Evolutionary conservation across 345 rosid genomes (phyloP).

Genomic region (Excoecaria cochinchinensis): DNA sequence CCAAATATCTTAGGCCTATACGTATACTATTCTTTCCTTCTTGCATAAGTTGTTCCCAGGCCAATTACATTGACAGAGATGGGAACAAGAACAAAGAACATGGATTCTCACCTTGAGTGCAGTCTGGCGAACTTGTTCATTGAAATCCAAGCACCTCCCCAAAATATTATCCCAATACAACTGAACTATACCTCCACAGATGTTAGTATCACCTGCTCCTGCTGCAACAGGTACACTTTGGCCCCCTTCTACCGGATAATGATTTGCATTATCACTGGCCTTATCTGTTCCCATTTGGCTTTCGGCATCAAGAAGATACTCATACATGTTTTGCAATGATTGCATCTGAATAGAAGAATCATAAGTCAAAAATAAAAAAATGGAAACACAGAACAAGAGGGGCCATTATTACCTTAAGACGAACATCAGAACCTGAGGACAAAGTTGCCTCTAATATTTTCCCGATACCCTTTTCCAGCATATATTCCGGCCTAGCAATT

Average conservation of each 20-base stretch:
- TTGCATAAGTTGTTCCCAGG: not conserved
- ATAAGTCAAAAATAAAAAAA: conserved; percentile 25
- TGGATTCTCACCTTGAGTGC: conserved; percentile 72
- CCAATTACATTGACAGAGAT: not conserved
- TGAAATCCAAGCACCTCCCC: conserved; percentile 77
- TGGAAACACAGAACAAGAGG: conserved; percentile 2
- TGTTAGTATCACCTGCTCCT: conserved; percentile 98
- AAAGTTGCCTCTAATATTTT: conserved; percentile 75
- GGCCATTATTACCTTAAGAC: conserved; percentile 66
- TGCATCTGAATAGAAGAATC: conserved; percentile 67
- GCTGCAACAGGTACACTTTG: conserved; percentile 92
- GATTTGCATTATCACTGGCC: conserved; percentile 36
- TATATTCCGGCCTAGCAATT: conserved; percentile 90
- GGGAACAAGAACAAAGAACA: conserved; percentile 1
- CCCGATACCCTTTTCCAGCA: conserved; percentile 94
- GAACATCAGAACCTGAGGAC: conserved; percentile 62
- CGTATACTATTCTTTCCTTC: not conserved
- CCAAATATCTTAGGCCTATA: not conserved
- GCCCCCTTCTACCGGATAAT: conserved; percentile 50
- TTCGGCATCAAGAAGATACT: conserved; percentile 97
- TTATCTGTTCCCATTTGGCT: conserved; percentile 80
- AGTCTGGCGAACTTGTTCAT: conserved; percentile 86
- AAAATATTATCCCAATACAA: conserved; percentile 89
- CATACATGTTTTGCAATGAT: conserved; percentile 84
- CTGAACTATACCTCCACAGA: conserved; percentile 98